phyloP scores from a whole-genome alignment of 257 asterid species.

The Rubia yunnanensis region DNA sequence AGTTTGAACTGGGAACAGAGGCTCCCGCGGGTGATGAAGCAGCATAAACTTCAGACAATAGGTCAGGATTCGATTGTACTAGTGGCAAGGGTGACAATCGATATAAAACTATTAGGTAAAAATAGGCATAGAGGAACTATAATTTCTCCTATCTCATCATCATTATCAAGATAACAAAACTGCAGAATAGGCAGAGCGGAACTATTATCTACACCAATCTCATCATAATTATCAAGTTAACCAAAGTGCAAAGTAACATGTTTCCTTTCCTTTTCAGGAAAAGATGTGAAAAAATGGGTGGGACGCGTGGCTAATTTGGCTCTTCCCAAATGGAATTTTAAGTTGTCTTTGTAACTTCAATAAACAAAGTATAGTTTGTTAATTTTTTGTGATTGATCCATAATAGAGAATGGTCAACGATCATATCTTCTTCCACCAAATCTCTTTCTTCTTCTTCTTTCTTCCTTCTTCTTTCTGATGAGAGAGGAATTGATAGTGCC shows the following conservation, averaged over 20 bases:
- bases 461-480: neutral
- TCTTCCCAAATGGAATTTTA: neutral
- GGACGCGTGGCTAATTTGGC: constrained; percentile 10
- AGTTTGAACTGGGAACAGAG: too few relatives aligned
- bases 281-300: constrained; percentile 3
- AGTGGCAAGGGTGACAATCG: too few relatives aligned
- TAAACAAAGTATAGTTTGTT: neutral
- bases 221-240: too few relatives aligned
- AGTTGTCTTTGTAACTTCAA: neutral
- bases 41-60: too few relatives aligned
- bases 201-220: too few relatives aligned
- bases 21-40: too few relatives aligned
- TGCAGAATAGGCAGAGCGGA: too few relatives aligned
- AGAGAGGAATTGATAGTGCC: constrained; percentile 25
- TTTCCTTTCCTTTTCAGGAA: neutral
- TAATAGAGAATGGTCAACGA: constrained; percentile 15
- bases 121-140: too few relatives aligned
- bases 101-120: too few relatives aligned
- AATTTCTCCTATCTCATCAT: too few relatives aligned
- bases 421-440: constrained; percentile 24
- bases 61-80: too few relatives aligned
- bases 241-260: neutral
- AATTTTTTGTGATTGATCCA: neutral
- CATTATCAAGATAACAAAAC: too few relatives aligned
- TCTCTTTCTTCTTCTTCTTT: neutral